These are phyloP conservation scores for Phytopythium boreale DNA, from an alignment of 352 stramenopile species.

Conservation along the genomic window DNA sequence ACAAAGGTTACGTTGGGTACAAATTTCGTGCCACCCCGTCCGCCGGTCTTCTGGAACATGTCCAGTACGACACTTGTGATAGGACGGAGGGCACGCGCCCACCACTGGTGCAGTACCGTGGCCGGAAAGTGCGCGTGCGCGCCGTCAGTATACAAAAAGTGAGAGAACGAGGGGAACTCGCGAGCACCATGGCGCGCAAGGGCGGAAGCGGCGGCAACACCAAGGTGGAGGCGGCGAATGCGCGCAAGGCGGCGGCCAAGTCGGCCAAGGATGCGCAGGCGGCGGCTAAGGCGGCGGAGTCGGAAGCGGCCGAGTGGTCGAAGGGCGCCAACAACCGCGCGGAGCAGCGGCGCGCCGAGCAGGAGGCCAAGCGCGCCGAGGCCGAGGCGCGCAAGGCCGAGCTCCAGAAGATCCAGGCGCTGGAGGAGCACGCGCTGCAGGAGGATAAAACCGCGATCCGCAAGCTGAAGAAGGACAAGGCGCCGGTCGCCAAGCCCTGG, in stretches of 20 bases:
- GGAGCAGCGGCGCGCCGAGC: slow-evolving; percentile 40
- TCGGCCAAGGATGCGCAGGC: slow-evolving; percentile 56
- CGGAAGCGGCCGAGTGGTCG: slow-evolving; percentile 42
- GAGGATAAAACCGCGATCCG: slow-evolving; percentile 65
- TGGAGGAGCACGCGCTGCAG: slow-evolving; percentile 54
- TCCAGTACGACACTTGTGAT: background rate
- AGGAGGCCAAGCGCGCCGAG: slow-evolving; percentile 61
- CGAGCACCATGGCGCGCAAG: slow-evolving; percentile 21
- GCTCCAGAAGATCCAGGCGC: slow-evolving; percentile 61
- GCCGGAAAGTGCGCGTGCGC: no score
- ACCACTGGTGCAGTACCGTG: background rate
- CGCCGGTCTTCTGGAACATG: background rate
- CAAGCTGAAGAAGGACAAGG: slow-evolving; percentile 62
- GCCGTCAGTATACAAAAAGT: background rate
- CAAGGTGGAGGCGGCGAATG: slow-evolving; percentile 74
- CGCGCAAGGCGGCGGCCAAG: slow-evolving; percentile 58
- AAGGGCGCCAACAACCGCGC: slow-evolving; percentile 49
- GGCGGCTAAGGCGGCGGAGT: slow-evolving; percentile 34
- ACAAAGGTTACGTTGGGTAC: background rate
- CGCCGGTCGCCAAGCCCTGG: slow-evolving; percentile 50
- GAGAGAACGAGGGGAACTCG: background rate
- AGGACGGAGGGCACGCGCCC: slow-evolving; percentile 6
- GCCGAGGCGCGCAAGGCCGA: slow-evolving; percentile 54
- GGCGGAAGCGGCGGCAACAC: slow-evolving; percentile 64
- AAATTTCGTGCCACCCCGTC: background rate